Percentiles rank a stretch among this genome's conserved stretches.
Evolutionary conservation across 192 early-diverging fungal genomes (phyloP).

Genomic region (Dimargaris xerosporica): DNA sequence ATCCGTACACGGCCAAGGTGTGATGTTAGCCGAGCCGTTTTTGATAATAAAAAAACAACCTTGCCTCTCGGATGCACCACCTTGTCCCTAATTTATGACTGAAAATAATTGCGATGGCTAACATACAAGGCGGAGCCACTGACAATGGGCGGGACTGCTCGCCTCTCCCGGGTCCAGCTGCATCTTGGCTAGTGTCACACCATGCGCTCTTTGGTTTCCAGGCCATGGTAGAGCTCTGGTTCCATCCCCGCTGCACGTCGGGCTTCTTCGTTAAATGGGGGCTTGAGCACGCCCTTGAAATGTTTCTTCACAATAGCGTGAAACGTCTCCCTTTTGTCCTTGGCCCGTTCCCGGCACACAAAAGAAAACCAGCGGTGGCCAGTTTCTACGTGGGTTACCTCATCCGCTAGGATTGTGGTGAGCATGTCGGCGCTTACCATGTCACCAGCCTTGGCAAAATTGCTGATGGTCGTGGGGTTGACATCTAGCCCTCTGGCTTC

Average conservation of each 20-base stretch:
- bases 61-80: too few relatives aligned
- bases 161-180: too few relatives aligned
- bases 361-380: constrained; percentile 46
- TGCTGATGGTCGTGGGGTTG: constrained; percentile 43
- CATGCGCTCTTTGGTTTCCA: constrained; percentile 14
- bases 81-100: too few relatives aligned
- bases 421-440: constrained; percentile 32
- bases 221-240: constrained; percentile 21
- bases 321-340: constrained; percentile 16
- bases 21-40: too few relatives aligned
- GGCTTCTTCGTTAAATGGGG: constrained; percentile 49
- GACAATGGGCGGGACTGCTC: too few relatives aligned
- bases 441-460: constrained; percentile 39
- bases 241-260: constrained; percentile 39
- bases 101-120: too few relatives aligned
- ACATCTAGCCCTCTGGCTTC: constrained; percentile 54
- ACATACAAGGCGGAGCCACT: too few relatives aligned
- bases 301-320: constrained; percentile 22
- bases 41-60: too few relatives aligned
- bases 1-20: too few relatives aligned
- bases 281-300: constrained; percentile 41
- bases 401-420: constrained; percentile 35
- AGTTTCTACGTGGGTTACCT: constrained; percentile 26
- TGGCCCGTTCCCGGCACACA: constrained; percentile 23
- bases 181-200: too few relatives aligned